Conservation (phyloP, 1,139 yeast genomes). For the Lodderomyces parapsilosis region DNA sequence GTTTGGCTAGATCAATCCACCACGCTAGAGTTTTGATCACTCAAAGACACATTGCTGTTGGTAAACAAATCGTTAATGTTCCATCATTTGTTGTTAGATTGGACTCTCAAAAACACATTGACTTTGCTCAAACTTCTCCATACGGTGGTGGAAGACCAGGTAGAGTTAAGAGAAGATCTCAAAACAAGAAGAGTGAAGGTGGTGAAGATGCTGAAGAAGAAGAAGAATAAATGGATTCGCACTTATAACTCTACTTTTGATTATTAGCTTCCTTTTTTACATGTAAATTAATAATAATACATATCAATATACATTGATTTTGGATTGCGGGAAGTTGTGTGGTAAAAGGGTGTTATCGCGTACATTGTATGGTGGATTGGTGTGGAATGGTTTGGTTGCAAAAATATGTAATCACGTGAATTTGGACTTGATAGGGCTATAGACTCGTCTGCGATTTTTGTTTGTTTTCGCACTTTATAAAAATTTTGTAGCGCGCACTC, state of each 20-base stretch:
- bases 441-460: neutral
- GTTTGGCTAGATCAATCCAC: conserved; percentile 99
- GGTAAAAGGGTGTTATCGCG: too few species aligned
- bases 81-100: conserved; percentile 99
- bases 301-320: conserved; percentile 2
- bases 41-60: conserved; percentile 99
- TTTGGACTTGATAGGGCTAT: neutral
- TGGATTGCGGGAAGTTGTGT: neutral
- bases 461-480: neutral
- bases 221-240: conserved; percentile 14
- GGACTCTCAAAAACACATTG: conserved; percentile 99
- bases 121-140: conserved; percentile 98
- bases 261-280: neutral
- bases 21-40: conserved; percentile 99
- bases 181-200: conserved; percentile 61
- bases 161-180: conserved; percentile 98
- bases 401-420: neutral
- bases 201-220: conserved; percentile 70
- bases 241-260: conserved; percentile 4
- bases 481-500: neutral
- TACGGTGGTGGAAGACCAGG: conserved; percentile 99
- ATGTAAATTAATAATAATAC: conserved; percentile 5
- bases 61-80: conserved; percentile 98
- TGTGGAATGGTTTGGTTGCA: neutral
- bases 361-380: too few species aligned